Evolutionary conservation across 169 alveolate species (phyloP).

Genomic region (Neospora caninum): DNA sequence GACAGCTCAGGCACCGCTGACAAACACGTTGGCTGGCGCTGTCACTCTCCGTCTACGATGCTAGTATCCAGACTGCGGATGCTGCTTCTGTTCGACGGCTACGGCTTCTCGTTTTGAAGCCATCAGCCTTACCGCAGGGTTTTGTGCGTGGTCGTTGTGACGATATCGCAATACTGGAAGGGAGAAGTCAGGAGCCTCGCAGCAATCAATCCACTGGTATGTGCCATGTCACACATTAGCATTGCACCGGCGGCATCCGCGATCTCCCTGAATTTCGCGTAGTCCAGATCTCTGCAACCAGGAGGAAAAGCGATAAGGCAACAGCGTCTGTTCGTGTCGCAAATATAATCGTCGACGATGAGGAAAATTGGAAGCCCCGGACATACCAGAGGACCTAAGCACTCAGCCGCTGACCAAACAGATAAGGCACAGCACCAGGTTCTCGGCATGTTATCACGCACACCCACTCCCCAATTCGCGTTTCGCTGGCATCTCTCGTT

Average conservation of each 20-base stretch:
- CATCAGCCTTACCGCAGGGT: constrained; percentile 66
- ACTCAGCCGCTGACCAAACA: too few relatives aligned
- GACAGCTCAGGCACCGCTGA: too few relatives aligned
- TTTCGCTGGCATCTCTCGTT: too few relatives aligned
- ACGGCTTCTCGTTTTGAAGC: not conserved
- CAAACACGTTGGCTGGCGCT: too few relatives aligned
- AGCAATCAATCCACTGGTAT: constrained; percentile 92
- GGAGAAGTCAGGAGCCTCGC: constrained; percentile 92
- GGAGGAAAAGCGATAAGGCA: not conserved
- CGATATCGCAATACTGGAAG: constrained; percentile 89
- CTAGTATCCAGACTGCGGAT: too few relatives aligned
- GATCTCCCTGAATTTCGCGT: constrained; percentile 80
- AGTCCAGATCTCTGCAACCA: constrained; percentile 70
- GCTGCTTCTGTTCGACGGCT: too few relatives aligned
- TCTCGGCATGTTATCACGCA: too few relatives aligned
- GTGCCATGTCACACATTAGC: constrained; percentile 98
- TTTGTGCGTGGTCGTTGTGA: constrained; percentile 97
- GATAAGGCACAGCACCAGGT: too few relatives aligned
- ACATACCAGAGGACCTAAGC: too few relatives aligned
- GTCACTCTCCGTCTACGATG: too few relatives aligned
- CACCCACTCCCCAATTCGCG: too few relatives aligned
- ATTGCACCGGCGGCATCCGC: constrained; percentile 95
- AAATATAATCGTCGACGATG: not conserved
- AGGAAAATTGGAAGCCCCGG: not conserved
- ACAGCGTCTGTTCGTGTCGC: not conserved